Evolutionary conservation across 1,139 yeast species (phyloP), one percentile per base, ranked within the genome.

Genomic region (Yamadazyma dushanensis): DNA sequence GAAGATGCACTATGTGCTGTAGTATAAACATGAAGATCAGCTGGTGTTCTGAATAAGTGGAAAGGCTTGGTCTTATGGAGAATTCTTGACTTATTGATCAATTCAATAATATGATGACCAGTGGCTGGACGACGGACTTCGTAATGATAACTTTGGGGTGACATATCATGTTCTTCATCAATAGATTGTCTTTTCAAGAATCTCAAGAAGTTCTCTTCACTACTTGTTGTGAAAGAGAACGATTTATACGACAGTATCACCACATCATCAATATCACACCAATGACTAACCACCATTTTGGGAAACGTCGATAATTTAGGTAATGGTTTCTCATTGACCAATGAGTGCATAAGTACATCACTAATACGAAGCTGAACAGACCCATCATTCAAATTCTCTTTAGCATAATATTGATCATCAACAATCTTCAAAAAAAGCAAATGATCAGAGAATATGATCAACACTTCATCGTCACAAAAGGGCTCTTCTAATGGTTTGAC

Each of bases 311-410:
- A 53, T 25, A 63, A 46, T 9, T 49, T 53, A 2, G 81, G 77
- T 29, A 90, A 66, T 0, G 96, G 95, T 29, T 83, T 84, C 50
- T 87, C 95, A 55, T 90, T 90, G 27, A 87, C 78, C 54, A 90
- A 68, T 0, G 96, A 87, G 53, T 90, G 95, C 94, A 89, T 87
- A 43, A 90, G 63, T 35, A 87, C 72, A 58, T 89, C 96, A 1
- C 96, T 74, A 10, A 85, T 70, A 2, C 83, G 73, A 2, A 94
- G 82, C 31, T 65, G 66, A 42, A 76, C 77, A 4, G 71, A 49
- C 14, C 63, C 63, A n/a, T 53, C 44, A 11, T 36, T 32, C 45
- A 61, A 35, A 7, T 45, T 39, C 33, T 49, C 38, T 27, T 46
- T 35, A 15, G 49, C 31, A 36, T 70, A 69, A 45, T 69, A 68